Evolutionary conservation across 192 early-diverging fungal genomes (phyloP), one percentile per base, ranked within the genome.

Genomic region (Helicostylum pulchrum): DNA sequence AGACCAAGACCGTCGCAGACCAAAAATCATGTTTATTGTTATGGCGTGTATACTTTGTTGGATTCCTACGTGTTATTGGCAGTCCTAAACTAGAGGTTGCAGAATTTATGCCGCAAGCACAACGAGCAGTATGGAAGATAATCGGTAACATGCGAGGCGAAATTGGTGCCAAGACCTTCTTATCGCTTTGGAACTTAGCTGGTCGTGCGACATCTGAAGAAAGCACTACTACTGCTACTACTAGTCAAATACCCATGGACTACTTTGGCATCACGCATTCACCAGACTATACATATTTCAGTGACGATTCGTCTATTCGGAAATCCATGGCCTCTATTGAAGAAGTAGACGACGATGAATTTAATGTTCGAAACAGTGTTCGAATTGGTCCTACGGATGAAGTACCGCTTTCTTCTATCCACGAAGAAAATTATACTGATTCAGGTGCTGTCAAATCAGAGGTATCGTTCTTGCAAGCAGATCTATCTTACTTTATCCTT

Each of bases 91-190:
- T 87, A 34, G 78, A 84, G 42, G 76, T 85, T n/a, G 85, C 85
- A 63, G 64, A 73, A 5, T 85, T 83, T 64, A 58, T 75, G 2
- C 84, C 85, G 4, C 85, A 87, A 61, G 66, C 70, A 5, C 73
- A 80, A 39, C 75, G 87, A 21, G 74, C 83, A 1, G 67, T 84
- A 5, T 78, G 82, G 69, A 77, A 83, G 51, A 64, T 90, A 4
- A 77, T 77, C 4, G 78, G 83, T 21, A 89, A 88, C 65, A 78
- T 88, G 32, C 79, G 84, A 42, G 85, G 80, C 10, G 62, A 42
- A 19, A 73, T 72, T 19, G 89, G 78, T 15, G 79, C 76, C 9
- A 78, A 78, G 50, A 19, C 84, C 19, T 72, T 90, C 45, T 63
- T 77, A 30, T 64, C 55, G 2, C 73, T 86, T 52, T 90, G 88